Base-by-base conservation (phyloP, 495 filamentous ascomycete genomes). In the Saxophila tyrrhenica region DNA sequence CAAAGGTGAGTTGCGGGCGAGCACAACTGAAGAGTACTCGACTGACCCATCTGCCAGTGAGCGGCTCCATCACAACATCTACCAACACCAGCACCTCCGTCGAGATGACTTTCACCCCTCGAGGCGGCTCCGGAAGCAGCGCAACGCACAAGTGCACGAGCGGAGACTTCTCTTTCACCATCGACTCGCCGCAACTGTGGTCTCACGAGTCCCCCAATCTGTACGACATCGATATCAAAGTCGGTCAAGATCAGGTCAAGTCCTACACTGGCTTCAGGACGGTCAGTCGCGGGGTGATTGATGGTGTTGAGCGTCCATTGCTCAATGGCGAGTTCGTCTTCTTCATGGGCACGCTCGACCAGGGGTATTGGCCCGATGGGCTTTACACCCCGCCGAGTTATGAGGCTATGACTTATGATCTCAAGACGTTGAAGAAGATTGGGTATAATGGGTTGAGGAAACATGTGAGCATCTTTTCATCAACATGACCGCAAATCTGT, bases 191-290 rank as follows among this genome's bases (percentile, higher is more conserved):
- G 0, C 66, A 73, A 35, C 67, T 81, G 0, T 86, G 82, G 82
- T 78, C 77, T 2, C 82, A 80, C 0, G 68, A 77, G 41, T 71
- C 76, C 0, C 82, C 82, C 0, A 77, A 65, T 10, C 69, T 86
- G 50, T 86, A 86, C 65, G 77, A 83, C 55, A 62, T 86, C 39
- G 75, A 70, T 0, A 72, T 86, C 39, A 74, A 62, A 0, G 57
- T 84, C 48, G 79, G 75, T 9, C 51, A 71, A 15, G 82, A 86
- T 49, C 56, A 61, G 3, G 68, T 84, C 20, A 51, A 63, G 25
- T 84, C 79, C 55, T 85, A 85, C 65, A 79, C 74, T 0, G 82
- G 81, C n/a, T 85, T 86, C 69, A 76, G 82, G 21, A 82, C 80
- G 0, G 70, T 85, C 39, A 72, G 72, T 2, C 64, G 70, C 10